Evolutionary conservation across 2,329 filamentous ascomycete genomes (phyloP).

Genomic region (Myriosclerotinia curreyana): DNA sequence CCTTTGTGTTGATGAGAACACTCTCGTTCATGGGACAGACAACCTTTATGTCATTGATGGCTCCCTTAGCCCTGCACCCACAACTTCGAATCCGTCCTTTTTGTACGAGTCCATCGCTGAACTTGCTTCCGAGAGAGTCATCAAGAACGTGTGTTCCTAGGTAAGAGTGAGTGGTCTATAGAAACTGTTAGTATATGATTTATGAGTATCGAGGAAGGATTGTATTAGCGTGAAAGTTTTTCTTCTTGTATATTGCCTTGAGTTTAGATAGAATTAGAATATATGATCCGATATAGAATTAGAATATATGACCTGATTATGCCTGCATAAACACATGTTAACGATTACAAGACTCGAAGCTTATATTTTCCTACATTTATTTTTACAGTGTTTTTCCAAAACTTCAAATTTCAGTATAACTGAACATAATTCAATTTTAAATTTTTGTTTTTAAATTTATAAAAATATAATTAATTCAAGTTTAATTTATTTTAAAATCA

Average conservation of each 20-base stretch:
- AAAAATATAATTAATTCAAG: too few species aligned
- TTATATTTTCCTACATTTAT: background rate
- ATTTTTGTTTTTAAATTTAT: too few species aligned
- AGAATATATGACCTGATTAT: background rate
- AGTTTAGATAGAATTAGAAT: background rate
- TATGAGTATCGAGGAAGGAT: background rate
- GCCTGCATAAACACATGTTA: too few species aligned
- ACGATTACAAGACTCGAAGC: too few species aligned
- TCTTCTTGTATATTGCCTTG: background rate
- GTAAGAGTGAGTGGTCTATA: background rate
- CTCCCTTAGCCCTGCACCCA: slow-evolving; percentile 11
- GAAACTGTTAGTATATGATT: background rate
- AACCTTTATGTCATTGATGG: slow-evolving; percentile 11
- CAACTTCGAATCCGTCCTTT: slow-evolving; percentile 9
- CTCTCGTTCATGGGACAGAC: background rate
- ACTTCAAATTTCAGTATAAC: too few species aligned
- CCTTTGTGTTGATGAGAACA: background rate
- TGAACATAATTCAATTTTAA: too few species aligned
- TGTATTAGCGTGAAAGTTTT: background rate
- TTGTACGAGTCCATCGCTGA: slow-evolving; percentile 4
- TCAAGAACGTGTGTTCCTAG: background rate
- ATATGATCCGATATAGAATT: background rate
- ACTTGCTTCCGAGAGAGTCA: background rate
- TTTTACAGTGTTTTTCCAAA: too few species aligned
- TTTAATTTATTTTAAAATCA: too few species aligned